Evolutionary conservation across 148 eudicot species (phyloP).

Genomic region (Vaccinium corymbosum): DNA sequence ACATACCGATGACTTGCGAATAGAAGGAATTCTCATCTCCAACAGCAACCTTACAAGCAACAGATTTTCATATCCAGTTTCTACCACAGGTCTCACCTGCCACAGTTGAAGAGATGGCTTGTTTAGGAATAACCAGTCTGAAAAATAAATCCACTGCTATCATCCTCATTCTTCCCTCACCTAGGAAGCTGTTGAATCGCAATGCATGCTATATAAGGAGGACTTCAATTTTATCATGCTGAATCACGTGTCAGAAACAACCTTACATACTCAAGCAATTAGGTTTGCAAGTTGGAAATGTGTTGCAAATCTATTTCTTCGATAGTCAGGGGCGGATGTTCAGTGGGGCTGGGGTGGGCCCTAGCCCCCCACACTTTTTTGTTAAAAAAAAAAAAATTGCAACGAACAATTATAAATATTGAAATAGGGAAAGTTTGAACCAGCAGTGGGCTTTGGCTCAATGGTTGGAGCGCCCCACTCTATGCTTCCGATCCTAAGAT

Average conservation of each 20-base stretch:
- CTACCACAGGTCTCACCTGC: conserved; percentile 97
- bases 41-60: conserved; percentile 1
- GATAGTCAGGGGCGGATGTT: no score
- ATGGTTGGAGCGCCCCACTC: no score
- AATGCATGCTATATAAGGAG: neutral
- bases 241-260: neutral
- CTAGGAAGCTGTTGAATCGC: neutral
- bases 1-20: conserved; percentile 50
- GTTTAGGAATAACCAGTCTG: neutral
- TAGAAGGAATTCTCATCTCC: conserved; percentile 8
- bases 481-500: no score
- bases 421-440: no score
- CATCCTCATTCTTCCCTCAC: neutral
- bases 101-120: conserved; percentile 15
- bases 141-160: neutral
- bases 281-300: neutral
- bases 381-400: no score
- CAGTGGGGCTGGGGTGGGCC: no score
- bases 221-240: neutral
- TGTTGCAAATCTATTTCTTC: neutral
- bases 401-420: no score
- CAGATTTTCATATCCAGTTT: conserved; percentile 79
- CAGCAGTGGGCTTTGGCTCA: no score
- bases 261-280: neutral
- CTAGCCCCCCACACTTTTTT: no score